A percentile compares a stretch with the other conserved stretches of the same genome.
Conservation (phyloP, 129 eudicot genomes). For the Ambrosia trifida region DNA sequence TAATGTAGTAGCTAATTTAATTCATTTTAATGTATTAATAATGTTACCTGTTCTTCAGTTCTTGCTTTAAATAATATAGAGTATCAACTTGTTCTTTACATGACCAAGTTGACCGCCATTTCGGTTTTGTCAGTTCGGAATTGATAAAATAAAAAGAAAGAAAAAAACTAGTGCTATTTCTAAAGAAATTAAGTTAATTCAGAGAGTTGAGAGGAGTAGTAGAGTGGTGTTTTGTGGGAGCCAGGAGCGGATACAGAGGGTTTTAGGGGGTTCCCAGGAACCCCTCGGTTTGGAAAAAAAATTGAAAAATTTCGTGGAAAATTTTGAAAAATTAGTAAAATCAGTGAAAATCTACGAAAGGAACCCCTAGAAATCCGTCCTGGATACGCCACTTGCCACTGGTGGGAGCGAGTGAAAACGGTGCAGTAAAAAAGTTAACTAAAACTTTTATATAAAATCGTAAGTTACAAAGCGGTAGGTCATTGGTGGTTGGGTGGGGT, state of each 20-base stretch:
- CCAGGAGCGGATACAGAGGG: no score
- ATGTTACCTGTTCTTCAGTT: conserved; percentile 9
- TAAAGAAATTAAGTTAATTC: not conserved
- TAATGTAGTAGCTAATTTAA: conserved; percentile 29
- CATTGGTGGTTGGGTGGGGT: not conserved
- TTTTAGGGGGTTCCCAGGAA: no score
- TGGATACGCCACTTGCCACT: no score
- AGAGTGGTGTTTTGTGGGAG: no score
- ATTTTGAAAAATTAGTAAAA: no score
- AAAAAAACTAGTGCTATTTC: not conserved
- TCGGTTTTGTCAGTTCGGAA: not conserved
- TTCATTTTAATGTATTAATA: conserved; percentile 15
- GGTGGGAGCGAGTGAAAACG: no score
- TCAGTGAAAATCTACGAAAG: no score
- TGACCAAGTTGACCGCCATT: conserved; percentile 3
- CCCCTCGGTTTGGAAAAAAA: no score
- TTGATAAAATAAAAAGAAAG: conserved; percentile 4
- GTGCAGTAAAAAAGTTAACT: not conserved
- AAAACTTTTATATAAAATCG: not conserved
- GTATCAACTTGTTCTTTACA: conserved; percentile 17
- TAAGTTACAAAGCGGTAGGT: not conserved
- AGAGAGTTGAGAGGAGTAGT: not conserved
- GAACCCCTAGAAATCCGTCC: no score
- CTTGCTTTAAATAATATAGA: conserved; percentile 5
- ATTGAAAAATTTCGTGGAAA: no score